Percentiles rank a stretch among this genome's conserved stretches.
These are phyloP conservation scores for Micromonas commoda DNA, from an alignment of 139 green algal species.

Conservation along the genomic window DNA sequence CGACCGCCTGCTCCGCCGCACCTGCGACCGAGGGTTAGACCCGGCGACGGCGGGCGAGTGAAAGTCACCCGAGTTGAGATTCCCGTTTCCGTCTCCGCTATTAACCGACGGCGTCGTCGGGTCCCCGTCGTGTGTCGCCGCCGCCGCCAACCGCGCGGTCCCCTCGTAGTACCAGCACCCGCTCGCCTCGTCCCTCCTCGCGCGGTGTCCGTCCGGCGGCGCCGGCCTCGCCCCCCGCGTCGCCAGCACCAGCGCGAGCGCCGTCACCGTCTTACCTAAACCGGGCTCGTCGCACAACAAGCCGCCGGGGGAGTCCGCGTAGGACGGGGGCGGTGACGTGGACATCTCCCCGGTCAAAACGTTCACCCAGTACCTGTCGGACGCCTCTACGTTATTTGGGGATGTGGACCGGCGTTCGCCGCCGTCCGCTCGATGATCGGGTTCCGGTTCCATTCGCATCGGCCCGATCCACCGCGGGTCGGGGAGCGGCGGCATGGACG, in stretches of 20 bases:
- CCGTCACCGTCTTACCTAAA: conserved; percentile 77
- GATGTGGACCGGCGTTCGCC: background rate
- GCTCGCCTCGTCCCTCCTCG: background rate
- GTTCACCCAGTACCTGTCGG: conserved; percentile 25
- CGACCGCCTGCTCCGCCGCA: conserved; percentile 11
- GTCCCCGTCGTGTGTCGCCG: background rate
- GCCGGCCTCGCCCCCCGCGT: conserved; percentile 17
- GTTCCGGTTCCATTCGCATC: conserved; percentile 9
- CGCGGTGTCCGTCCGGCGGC: background rate
- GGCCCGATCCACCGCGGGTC: conserved; percentile 27
- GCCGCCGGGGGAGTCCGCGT: conserved; percentile 58
- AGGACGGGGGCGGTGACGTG: conserved; percentile 25
- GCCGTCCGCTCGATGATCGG: background rate
- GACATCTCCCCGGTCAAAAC: conserved; percentile 26
- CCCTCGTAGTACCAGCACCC: conserved; percentile 19
- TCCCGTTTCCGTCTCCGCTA: background rate
- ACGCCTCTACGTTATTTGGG: background rate
- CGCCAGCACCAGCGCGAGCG: conserved; percentile 8
- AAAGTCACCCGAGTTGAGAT: no score
- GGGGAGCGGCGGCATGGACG: no score
- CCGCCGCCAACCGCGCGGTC: conserved; percentile 15
- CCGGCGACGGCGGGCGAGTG: no score
- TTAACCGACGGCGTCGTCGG: background rate
- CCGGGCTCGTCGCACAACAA: conserved; percentile 90
- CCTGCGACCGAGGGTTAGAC: no score